phyloP scores from a whole-genome alignment of 495 filamentous ascomycete genomes.

The Annulohypoxylon stygium region DNA sequence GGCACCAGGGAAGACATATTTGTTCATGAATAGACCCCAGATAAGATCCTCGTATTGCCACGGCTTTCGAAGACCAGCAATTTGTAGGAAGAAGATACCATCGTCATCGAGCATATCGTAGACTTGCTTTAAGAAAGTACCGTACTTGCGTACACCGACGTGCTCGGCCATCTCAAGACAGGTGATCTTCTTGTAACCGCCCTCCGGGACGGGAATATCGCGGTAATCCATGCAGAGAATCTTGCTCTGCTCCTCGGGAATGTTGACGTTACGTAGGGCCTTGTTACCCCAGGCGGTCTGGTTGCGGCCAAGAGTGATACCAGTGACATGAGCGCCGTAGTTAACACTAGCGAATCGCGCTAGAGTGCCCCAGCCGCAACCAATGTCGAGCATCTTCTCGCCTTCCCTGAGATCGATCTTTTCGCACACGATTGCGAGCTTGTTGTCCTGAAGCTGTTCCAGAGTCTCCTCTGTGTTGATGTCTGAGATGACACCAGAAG shows the following conservation, averaged over 20 bases:
- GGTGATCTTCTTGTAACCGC: slow-evolving; percentile 85
- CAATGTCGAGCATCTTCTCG: slow-evolving; percentile 83
- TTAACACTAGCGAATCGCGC: slow-evolving; percentile 82
- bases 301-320: slow-evolving; percentile 84
- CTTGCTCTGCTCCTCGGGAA: slow-evolving; percentile 77
- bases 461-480: slow-evolving; percentile 80
- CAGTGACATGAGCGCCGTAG: slow-evolving; percentile 82
- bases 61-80: slow-evolving; percentile 81
- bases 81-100: slow-evolving; percentile 85
- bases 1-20: slow-evolving; percentile 90
- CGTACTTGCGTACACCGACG: slow-evolving; percentile 82
- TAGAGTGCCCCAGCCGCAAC: slow-evolving; percentile 90
- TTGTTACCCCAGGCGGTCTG: slow-evolving; percentile 87
- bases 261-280: slow-evolving; percentile 75
- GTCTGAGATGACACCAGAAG: slow-evolving; percentile 84
- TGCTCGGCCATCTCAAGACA: slow-evolving; percentile 94
- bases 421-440: slow-evolving; percentile 85
- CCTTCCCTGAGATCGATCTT: slow-evolving; percentile 81
- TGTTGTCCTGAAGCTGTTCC: slow-evolving; percentile 91
- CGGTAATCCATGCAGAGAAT: slow-evolving; percentile 89
- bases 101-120: slow-evolving; percentile 91
- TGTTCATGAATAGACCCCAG: slow-evolving; percentile 94
- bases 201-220: slow-evolving; percentile 77
- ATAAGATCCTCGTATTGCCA: slow-evolving; percentile 93
- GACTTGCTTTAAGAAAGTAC: slow-evolving; percentile 75